Conservation (phyloP, 2,329 filamentous ascomycete species). For the Beauveria sp. region DNA sequence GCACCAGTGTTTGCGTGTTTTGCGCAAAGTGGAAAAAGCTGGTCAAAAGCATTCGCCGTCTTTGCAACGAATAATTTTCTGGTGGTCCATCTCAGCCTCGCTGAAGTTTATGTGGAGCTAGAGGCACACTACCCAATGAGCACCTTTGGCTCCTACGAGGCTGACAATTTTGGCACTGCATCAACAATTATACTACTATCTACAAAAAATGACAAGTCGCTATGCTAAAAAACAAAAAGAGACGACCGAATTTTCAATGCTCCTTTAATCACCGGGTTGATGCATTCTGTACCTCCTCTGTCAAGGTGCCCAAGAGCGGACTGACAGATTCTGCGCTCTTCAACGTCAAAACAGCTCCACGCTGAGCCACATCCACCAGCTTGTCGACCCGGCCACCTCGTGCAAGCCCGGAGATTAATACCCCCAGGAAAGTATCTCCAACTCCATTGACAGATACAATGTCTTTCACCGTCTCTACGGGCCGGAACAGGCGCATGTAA, state of each 20-base stretch:
- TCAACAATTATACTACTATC: neutral
- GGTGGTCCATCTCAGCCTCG: constrained; percentile 23
- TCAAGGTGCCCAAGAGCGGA: constrained; percentile 41
- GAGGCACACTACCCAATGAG: neutral
- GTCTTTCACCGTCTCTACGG: constrained; percentile 58
- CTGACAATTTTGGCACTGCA: neutral
- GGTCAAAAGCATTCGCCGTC: constrained; percentile 16
- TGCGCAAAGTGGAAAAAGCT: neutral
- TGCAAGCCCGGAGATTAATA: constrained; percentile 70
- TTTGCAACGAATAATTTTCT: constrained; percentile 24
- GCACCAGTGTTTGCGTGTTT: constrained; percentile 12
- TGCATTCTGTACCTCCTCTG: constrained; percentile 26
- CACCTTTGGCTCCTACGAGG: neutral
- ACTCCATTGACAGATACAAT: constrained; percentile 89
- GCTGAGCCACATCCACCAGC: constrained; percentile 72
- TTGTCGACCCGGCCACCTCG: constrained; percentile 48
- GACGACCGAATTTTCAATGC: neutral
- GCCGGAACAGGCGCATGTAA: constrained; percentile 69
- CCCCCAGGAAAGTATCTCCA: constrained; percentile 86
- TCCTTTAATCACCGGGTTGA: constrained; percentile 1
- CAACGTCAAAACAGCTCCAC: constrained; percentile 70
- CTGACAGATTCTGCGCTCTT: constrained; percentile 68
- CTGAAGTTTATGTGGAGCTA: constrained; percentile 7
- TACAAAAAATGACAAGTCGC: neutral
- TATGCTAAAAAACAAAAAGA: neutral